Conservation (phyloP, 148 eudicot genomes). For the Spergularia marina region DNA sequence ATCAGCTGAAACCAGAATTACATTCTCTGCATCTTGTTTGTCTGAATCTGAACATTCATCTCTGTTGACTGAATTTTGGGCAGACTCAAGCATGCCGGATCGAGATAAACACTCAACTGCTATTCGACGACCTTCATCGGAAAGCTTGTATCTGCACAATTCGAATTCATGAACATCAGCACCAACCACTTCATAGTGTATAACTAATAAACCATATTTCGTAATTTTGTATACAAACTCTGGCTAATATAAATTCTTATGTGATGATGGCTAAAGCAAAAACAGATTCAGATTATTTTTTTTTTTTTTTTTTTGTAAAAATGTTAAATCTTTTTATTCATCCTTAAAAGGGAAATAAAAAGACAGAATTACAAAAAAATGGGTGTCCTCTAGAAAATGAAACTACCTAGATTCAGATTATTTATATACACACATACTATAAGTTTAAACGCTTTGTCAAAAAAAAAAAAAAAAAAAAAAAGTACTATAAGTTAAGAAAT, state of each 20-base stretch:
- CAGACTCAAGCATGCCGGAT: conserved; percentile 58
- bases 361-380: no score
- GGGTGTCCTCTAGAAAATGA: no score
- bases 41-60: conserved; percentile 25
- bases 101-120: conserved; percentile 76
- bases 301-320: no score
- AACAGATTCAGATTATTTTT: not conserved
- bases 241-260: not conserved
- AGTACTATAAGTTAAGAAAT: no score
- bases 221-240: not conserved
- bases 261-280: not conserved
- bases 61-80: conserved; percentile 22
- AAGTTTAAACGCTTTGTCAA: no score
- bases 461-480: no score
- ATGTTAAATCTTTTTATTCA: no score
- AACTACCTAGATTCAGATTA: no score
- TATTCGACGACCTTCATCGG: conserved; percentile 64
- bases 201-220: not conserved
- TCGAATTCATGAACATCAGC: not conserved
- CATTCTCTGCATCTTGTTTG: conserved; percentile 28
- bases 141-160: conserved; percentile 73
- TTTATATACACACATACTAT: no score
- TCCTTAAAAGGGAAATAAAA: no score
- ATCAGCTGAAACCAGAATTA: conserved; percentile 31
- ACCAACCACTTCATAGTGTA: not conserved